These are phyloP conservation scores for Aureobasidium vineae DNA, from an alignment of 2,329 filamentous ascomycete genomes.

Conservation along the genomic window DNA sequence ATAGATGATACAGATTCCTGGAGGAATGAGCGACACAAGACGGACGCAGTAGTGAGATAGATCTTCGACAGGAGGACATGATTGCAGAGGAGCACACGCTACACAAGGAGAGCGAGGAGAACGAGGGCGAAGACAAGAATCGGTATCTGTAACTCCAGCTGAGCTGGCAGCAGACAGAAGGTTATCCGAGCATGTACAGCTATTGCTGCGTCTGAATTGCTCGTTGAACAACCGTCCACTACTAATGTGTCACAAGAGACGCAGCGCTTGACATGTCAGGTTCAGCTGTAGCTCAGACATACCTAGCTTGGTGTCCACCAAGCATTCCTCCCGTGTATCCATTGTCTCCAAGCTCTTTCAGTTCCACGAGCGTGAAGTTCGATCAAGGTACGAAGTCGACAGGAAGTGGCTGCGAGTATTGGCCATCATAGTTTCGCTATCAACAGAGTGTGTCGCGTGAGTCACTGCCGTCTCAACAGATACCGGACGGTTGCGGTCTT, in stretches of 20 bases:
- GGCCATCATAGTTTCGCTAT: not conserved
- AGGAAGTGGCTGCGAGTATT: not conserved
- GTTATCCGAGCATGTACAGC: too few species aligned
- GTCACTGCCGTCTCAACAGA: not conserved
- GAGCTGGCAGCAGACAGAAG: too few species aligned
- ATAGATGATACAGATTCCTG: not conserved
- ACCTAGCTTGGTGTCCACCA: not conserved
- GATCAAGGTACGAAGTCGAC: not conserved
- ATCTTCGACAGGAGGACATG: not conserved
- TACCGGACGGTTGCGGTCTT: not conserved
- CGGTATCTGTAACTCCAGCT: too few species aligned
- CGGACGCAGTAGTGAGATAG: too few species aligned
- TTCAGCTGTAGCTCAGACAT: not conserved
- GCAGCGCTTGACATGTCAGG: not conserved
- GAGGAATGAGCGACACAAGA: not conserved
- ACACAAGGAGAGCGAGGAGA: too few species aligned
- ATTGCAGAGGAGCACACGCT: too few species aligned
- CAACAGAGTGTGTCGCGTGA: not conserved
- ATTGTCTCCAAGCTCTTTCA: not conserved
- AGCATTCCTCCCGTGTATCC: not conserved
- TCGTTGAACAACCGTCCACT: not conserved
- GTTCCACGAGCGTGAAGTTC: not conserved
- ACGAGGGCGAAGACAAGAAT: too few species aligned
- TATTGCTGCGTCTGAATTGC: too few species aligned
- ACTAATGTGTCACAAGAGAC: not conserved